phyloP scores from a whole-genome alignment of 1,284 basidiomycete species.

The Apiotrichum akiyoshidainum region DNA sequence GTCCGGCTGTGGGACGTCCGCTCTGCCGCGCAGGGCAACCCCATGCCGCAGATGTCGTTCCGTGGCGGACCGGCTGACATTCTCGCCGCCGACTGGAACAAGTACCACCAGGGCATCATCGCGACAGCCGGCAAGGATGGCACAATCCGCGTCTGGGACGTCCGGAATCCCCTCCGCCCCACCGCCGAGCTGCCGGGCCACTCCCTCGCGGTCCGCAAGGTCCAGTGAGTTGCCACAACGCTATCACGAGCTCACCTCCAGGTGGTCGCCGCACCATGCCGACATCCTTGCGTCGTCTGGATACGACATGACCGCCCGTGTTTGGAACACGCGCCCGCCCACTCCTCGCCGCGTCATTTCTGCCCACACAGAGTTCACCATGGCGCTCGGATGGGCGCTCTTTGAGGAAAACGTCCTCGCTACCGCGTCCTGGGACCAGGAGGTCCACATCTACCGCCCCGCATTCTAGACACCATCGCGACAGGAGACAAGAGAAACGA shows the following conservation, averaged over 20 bases:
- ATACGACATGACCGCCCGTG: conserved; percentile 74
- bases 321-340: conserved; percentile 51
- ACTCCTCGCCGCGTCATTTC: conserved; percentile 58
- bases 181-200: conserved; percentile 46
- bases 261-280: conserved; percentile 59
- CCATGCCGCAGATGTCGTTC: conserved; percentile 6
- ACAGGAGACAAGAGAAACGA: too few relatives aligned
- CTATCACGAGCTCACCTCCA: conserved; percentile 3
- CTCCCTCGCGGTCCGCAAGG: conserved; percentile 54
- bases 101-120: conserved; percentile 54
- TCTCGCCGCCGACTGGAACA: conserved; percentile 57
- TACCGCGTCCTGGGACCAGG: conserved; percentile 85
- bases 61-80: conserved; percentile 24
- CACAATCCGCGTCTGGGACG: conserved; percentile 53
- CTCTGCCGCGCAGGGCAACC: neutral
- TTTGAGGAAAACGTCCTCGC: conserved; percentile 81
- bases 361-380: conserved; percentile 92
- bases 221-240: conserved; percentile 34
- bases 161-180: conserved; percentile 31
- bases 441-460: conserved; percentile 65
- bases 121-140: conserved; percentile 56
- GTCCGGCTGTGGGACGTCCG: conserved; percentile 69
- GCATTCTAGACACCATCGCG: neutral
- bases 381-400: conserved; percentile 76
- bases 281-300: conserved; percentile 59